Evolutionary conservation across 768 basidiomycete species (phyloP).

Genomic region (Roridomyces roridus): DNA sequence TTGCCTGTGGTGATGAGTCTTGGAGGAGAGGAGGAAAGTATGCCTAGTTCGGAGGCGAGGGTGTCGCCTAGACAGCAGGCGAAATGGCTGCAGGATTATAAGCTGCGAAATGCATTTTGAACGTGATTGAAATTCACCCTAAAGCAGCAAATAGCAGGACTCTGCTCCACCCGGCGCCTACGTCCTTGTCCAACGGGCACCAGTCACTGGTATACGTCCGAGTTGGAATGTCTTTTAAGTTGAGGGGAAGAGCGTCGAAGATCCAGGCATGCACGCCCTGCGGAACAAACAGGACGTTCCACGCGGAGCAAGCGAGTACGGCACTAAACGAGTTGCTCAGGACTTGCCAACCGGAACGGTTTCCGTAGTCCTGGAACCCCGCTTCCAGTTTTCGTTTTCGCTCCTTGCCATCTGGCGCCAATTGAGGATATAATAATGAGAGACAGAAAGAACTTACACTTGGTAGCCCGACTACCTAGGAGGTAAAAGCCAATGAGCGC

Average conservation of each 20-base stretch:
- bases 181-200: constrained; percentile 63
- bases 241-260: constrained; percentile 28
- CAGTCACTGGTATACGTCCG: constrained; percentile 50
- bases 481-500: constrained; percentile 82
- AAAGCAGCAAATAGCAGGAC: constrained; percentile 66
- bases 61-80: constrained; percentile 92
- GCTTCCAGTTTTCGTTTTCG: constrained; percentile 80
- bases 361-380: constrained; percentile 75
- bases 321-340: constrained; percentile 80
- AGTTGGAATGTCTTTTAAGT: constrained; percentile 28
- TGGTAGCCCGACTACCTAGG: constrained; percentile 82
- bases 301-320: constrained; percentile 60
- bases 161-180: constrained; percentile 62
- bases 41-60: constrained; percentile 91
- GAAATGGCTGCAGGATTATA: constrained; percentile 65
- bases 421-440: neutral
- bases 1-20: constrained; percentile 80
- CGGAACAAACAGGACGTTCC: constrained; percentile 67
- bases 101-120: neutral
- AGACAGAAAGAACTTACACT: constrained; percentile 50
- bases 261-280: constrained; percentile 44
- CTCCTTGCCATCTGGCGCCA: constrained; percentile 66
- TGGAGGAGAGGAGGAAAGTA: constrained; percentile 73
- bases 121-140: constrained; percentile 52
- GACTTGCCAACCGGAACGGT: constrained; percentile 82